phyloP scores from a whole-genome alignment of 176 grass and related monocot species.

The Triticum turgidum region DNA sequence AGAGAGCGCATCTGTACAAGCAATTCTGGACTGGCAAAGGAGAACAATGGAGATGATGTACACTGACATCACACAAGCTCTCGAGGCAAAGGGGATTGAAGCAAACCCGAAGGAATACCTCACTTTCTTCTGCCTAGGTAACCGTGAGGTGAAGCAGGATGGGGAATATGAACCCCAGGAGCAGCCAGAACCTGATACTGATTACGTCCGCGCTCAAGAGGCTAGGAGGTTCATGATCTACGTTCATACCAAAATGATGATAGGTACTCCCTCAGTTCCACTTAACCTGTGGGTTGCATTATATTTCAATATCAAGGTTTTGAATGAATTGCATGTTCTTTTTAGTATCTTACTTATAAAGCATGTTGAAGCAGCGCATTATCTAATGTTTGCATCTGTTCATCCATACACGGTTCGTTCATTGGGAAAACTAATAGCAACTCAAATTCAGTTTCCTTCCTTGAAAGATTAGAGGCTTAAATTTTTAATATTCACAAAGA shows the following conservation, averaged over 20 bases:
- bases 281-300: not conserved
- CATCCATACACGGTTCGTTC: not conserved
- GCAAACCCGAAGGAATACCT: slow-evolving; percentile 86
- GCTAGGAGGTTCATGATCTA: slow-evolving; percentile 97
- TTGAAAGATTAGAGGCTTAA: not conserved
- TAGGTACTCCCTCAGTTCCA: slow-evolving; percentile 48
- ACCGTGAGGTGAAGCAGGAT: slow-evolving; percentile 65
- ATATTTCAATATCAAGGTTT: not conserved
- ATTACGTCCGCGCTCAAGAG: slow-evolving; percentile 81
- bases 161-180: slow-evolving; percentile 72
- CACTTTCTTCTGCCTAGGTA: slow-evolving; percentile 93
- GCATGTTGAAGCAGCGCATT: not conserved
- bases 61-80: slow-evolving; percentile 72
- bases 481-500: not conserved
- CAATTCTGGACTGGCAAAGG: slow-evolving; percentile 93
- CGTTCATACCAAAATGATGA: slow-evolving; percentile 98
- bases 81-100: slow-evolving; percentile 65
- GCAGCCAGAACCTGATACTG: slow-evolving; percentile 66
- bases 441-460: not conserved
- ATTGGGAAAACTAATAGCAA: not conserved
- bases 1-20: slow-evolving; percentile 86
- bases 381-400: not conserved
- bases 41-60: slow-evolving; percentile 98
- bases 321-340: not conserved
- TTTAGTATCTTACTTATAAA: not conserved